Base-by-base conservation (phyloP, 73 alveolate species). In the Paramecium primaurelia region DNA sequence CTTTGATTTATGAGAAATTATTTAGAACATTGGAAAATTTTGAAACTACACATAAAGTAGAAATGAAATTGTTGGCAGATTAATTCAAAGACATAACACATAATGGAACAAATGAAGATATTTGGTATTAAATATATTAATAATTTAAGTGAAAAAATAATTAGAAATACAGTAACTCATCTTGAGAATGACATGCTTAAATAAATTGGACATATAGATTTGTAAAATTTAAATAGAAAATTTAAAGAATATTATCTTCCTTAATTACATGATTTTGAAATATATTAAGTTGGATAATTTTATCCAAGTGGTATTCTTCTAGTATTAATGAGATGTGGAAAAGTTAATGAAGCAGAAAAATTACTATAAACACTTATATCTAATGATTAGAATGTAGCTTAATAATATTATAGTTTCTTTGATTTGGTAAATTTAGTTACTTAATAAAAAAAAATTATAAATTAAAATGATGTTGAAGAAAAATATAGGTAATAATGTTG, bases 301-400 rank as follows among this genome's bases (percentile, higher is more conserved):
- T 80, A 80, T 44, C 91, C 91, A 42, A 25, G 42, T 44, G 91
- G 91, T 12, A 47, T 80, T 18, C 75, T 80, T 1, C 58, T 80
- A 20, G 26, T 80, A 16, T 49, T 80, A 12, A 80, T 80, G 75
- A 80, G 91, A 80, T 44, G 75, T 20, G 91, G 91, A 26, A 80
- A 49, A 80, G 16, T 26, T 4, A 36, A 42, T 10, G 71, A 42
- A 25, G 91, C 91, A 38, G 34, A 42, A 14, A 75, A 42, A 42
- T 11, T 42, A 38, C 40, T 75, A 1, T 38, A 30, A n/a, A 18
- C 38, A 37, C 47, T 64, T 0, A 16, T 64, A 4, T 64, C 30
- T 34, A 26, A 28, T 14, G 49, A 64, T 64, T 34, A 28, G 30
- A 28, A 34, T 7, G 6, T 64, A 28, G 16, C 16, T 9, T 28